A percentile compares a stretch with the other conserved stretches of the same genome.
Conservation (phyloP, 257 asterid species). For the Haberlea rhodopensis region DNA sequence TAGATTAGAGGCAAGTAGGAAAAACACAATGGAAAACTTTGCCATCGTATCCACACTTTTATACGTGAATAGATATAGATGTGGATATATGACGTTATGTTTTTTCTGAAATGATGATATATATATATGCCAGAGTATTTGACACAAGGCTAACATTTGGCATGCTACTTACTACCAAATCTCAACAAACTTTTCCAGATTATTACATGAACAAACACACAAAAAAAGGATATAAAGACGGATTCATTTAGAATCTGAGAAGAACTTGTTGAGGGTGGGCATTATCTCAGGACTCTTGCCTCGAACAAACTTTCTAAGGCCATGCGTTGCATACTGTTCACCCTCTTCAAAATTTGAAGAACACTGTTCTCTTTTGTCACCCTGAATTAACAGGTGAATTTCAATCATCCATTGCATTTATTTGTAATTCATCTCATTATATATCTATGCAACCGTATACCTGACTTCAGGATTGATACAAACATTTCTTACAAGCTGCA, state of each 20-base stretch:
- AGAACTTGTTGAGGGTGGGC: conserved; percentile 40
- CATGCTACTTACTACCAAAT: not conserved
- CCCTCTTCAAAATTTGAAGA: not conserved
- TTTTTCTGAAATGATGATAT: not conserved
- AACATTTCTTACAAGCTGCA: conserved; percentile 42
- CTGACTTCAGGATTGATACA: conserved; percentile 48
- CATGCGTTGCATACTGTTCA: not conserved
- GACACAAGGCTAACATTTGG: not conserved
- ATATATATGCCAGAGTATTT: not conserved
- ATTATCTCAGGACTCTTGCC: conserved; percentile 40
- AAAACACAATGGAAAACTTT: too few relatives aligned
- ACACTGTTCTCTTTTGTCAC: conserved; percentile 32
- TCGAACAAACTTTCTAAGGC: conserved; percentile 25
- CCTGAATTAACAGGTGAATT: conserved; percentile 19
- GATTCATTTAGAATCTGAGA: conserved; percentile 31
- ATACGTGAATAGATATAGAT: too few relatives aligned
- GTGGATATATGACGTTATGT: not conserved
- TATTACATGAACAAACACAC: not conserved
- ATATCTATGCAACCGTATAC: conserved; percentile 3
- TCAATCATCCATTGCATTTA: not conserved
- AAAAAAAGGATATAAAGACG: too few relatives aligned
- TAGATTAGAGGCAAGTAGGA: too few relatives aligned
- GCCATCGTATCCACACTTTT: too few relatives aligned
- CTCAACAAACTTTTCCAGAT: not conserved
- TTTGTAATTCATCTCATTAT: not conserved